Evolutionary conservation across 2,329 filamentous ascomycete genomes (phyloP).

Genomic region (Alternaria burnsii): DNA sequence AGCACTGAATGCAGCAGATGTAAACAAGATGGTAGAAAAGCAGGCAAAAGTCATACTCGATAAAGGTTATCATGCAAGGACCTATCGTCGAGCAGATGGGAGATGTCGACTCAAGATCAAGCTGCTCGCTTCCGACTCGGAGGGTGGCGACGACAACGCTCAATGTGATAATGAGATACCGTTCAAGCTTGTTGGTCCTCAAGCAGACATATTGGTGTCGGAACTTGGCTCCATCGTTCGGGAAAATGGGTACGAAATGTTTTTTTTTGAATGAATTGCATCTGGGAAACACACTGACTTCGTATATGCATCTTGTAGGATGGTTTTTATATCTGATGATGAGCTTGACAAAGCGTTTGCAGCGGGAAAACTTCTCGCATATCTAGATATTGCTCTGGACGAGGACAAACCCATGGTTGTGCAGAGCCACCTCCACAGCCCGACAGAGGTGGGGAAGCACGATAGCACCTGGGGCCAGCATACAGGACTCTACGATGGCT

Average conservation of each 20-base stretch:
- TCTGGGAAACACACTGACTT: too few relatives aligned
- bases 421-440: not conserved
- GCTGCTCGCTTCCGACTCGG: not conserved
- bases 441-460: slow-evolving; percentile 1
- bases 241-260: not conserved
- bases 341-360: slow-evolving; percentile 10
- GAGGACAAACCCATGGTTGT: not conserved
- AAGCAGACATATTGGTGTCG: slow-evolving; percentile 4
- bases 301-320: too few relatives aligned
- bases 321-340: not conserved
- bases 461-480: slow-evolving; percentile 10
- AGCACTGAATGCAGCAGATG: not conserved
- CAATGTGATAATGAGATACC: not conserved
- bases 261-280: too few relatives aligned
- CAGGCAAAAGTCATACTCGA: not conserved
- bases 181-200: not conserved
- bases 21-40: not conserved
- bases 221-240: slow-evolving; percentile 1
- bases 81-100: slow-evolving; percentile 7
- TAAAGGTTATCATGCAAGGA: not conserved
- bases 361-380: slow-evolving; percentile 4
- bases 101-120: slow-evolving; percentile 6
- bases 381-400: slow-evolving; percentile 7
- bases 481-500: slow-evolving; percentile 33
- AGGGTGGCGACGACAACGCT: not conserved